These are phyloP conservation scores for Juglanconis sp. DNA, from an alignment of 2,329 filamentous ascomycete species.

Conservation along the genomic window DNA sequence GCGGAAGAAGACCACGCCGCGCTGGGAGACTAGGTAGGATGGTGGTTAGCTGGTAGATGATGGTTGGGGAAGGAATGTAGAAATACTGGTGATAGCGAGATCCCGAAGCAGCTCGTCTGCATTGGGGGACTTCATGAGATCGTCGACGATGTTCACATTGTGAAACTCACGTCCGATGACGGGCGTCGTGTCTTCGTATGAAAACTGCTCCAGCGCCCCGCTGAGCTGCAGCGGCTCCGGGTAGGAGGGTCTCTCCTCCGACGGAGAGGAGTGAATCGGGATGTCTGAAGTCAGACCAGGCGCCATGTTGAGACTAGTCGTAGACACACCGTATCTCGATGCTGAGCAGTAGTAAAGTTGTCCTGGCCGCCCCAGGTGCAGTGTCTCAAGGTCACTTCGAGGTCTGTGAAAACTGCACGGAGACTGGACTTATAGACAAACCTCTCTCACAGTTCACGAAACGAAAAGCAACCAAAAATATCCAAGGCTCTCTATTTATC, in stretches of 20 bases:
- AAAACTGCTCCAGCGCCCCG: constrained; percentile 11
- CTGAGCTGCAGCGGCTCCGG: constrained; percentile 13
- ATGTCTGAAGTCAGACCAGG: constrained; percentile 9
- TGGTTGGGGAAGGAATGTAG: not conserved
- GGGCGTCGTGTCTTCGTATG: constrained; percentile 15
- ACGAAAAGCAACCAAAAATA: not conserved
- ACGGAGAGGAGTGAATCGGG: not conserved
- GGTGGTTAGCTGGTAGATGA: not conserved
- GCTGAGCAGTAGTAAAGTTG: not conserved
- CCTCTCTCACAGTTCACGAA: too few species aligned
- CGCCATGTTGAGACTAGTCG: constrained; percentile 1
- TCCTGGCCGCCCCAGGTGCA: too few species aligned
- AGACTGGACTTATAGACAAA: too few species aligned
- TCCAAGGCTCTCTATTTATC: not conserved
- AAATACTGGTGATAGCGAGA: constrained; percentile 16
- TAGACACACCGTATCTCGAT: not conserved
- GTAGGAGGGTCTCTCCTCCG: constrained; percentile 5
- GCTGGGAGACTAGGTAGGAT: constrained; percentile 39
- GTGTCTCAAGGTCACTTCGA: too few species aligned
- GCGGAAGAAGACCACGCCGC: constrained; percentile 49
- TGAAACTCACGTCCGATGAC: constrained; percentile 16
- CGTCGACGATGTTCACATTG: constrained; percentile 17
- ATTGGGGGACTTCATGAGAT: constrained; percentile 11
- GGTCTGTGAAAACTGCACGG: too few species aligned
- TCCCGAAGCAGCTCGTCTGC: constrained; percentile 13